Percentiles rank a stretch among this genome's conserved stretches.
Evolutionary conservation across 345 rosid genomes (phyloP).

Genomic region (Linum lewisii): DNA sequence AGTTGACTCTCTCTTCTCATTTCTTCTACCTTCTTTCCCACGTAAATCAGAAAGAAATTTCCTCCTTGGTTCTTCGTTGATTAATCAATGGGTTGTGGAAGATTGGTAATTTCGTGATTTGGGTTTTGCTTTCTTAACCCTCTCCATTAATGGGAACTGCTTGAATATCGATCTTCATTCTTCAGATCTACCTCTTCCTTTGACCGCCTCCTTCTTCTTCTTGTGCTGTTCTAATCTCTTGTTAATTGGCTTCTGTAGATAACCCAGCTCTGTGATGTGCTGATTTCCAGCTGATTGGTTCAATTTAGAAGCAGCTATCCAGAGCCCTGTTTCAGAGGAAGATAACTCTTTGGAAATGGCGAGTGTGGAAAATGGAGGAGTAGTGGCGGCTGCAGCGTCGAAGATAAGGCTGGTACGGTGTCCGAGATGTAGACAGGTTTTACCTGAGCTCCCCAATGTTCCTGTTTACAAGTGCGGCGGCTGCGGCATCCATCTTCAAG

Average conservation of each 20-base stretch:
- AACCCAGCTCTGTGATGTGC: not conserved
- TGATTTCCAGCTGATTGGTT: not conserved
- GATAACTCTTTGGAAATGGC: not conserved
- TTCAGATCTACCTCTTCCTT: not conserved
- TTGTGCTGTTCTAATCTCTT: not conserved
- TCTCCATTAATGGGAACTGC: too few relatives aligned
- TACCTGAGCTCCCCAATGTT: not conserved
- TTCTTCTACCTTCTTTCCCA: not conserved
- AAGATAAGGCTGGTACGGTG: not conserved
- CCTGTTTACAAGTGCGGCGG: constrained; percentile 1
- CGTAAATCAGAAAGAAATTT: too few relatives aligned
- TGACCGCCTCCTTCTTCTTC: not conserved
- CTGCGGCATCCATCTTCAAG: not conserved
- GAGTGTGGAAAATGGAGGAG: not conserved
- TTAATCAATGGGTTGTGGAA: too few relatives aligned
- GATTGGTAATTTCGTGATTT: too few relatives aligned
- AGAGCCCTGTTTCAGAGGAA: not conserved
- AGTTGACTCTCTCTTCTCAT: not conserved
- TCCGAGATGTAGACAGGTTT: not conserved
- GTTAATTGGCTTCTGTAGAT: not conserved
- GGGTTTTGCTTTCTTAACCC: too few relatives aligned
- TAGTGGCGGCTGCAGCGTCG: not conserved
- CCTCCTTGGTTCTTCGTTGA: too few relatives aligned
- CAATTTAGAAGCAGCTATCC: not conserved
- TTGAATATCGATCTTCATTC: too few relatives aligned